Base-by-base conservation (phyloP, 2,329 filamentous ascomycete species). In the Aspergillus amoenus region DNA sequence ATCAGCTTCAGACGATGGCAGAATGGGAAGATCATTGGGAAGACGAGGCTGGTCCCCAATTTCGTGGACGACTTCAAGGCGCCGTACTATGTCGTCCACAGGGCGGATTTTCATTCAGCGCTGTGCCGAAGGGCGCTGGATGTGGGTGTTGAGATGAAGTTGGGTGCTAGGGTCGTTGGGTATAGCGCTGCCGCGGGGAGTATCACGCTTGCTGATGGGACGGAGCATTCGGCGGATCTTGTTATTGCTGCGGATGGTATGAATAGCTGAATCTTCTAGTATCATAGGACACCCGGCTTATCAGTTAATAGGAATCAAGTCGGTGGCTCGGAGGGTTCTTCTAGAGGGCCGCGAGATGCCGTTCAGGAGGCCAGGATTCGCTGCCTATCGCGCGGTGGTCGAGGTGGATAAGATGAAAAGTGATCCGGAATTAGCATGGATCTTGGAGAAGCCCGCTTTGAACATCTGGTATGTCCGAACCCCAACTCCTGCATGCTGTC, bases 51-150 rank as follows among this genome's bases (percentile, higher is more conserved):
- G 37, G 73, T 74, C 17, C 63, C 63, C 13, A 65, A 68, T 11
- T 61, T 77, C 12, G 71, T 75, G 50, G 56, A 70, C 2, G 59
- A 61, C 4, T 63, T 74, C 7, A 66, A 67, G 18, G 68, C 68
- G 34, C 76, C 74, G 11, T 80, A 78, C 70, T 80, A 77, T 74
- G 69, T 81, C 15, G 79, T 81, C 12, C 78, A 81, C 48, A 68
- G 78, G 18, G 78, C 78, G 12, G 77, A 81, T 64, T 69, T 82
- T 4, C 79, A 81, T 56, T 44, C 52, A 2, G 64, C 63, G 7
- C 39, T 67, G 24, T 50, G 59, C 46, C 32, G 52, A n/a, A 50
- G 53, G 2, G 63, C 60, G 6, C 22, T 55, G 4, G 64, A 65
- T 55, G 24, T 63, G 18, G 65, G 65, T 6, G 57, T 66, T 2